phyloP scores from a whole-genome alignment of 257 asterid genomes.

The Nyctanthes arbortristis region DNA sequence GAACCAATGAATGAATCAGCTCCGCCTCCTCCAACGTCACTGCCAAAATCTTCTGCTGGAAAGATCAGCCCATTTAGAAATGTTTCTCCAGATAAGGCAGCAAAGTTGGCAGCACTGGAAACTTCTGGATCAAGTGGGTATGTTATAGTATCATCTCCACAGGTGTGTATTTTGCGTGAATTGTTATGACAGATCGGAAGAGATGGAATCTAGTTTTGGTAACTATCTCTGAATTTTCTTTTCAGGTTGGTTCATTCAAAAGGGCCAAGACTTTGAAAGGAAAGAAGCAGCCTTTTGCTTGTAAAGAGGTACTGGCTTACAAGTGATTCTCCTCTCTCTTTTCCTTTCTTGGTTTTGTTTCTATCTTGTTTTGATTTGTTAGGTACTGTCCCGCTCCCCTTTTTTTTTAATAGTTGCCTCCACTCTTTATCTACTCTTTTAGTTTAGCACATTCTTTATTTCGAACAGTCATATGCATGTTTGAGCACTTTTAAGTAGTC shows the following conservation, averaged over 20 bases:
- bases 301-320: slow-evolving; percentile 64
- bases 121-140: slow-evolving; percentile 65
- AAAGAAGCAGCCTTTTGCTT: slow-evolving; percentile 58
- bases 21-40: slow-evolving; percentile 49
- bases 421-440: too few species aligned
- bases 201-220: neutral
- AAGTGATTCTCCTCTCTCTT: neutral
- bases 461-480: neutral
- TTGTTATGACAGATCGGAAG: slow-evolving; percentile 10
- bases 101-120: slow-evolving; percentile 70
- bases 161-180: slow-evolving; percentile 44
- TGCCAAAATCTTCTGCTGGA: slow-evolving; percentile 57
- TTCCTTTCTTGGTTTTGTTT: too few species aligned
- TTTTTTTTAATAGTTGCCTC: too few species aligned
- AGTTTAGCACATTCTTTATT: neutral
- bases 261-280: slow-evolving; percentile 70
- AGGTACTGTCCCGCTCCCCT: too few species aligned
- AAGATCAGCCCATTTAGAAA: slow-evolving; percentile 66
- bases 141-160: slow-evolving; percentile 64
- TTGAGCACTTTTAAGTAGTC: slow-evolving; percentile 4
- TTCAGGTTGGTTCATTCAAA: slow-evolving; percentile 72
- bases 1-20: slow-evolving; percentile 43
- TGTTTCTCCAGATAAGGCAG: slow-evolving; percentile 49
- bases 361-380: neutral
- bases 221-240: slow-evolving; percentile 26